Base-by-base conservation (phyloP, 2,329 filamentous ascomycete species). In the Raffaelea arxii region DNA sequence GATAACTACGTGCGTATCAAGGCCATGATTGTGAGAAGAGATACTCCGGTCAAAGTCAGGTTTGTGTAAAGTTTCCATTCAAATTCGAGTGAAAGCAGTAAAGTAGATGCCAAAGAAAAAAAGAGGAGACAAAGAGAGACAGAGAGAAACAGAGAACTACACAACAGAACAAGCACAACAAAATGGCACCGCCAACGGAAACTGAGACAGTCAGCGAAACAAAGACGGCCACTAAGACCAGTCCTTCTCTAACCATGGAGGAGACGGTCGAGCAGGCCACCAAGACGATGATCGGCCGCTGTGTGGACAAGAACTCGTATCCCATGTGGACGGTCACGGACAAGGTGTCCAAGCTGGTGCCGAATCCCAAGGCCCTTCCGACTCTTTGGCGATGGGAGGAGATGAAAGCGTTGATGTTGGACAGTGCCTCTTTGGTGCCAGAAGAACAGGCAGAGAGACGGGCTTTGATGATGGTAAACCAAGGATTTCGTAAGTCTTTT, bases 391-490 rank as follows among this genome's bases (percentile, higher is more conserved):
- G 51, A 12, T 61, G 57, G 50, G 44, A 55, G 3, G 47, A 52
- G 9, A 50, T 57, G 35, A 50, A 53, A 7, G 57, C 58, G n/a
- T 47, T 56, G 24, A 52, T 61, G 7, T 42, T 58, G n/a, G 30
- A 51, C 25, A 51, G 56, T 11, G 56, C 58, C 6, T 46, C 55
- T 24, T 21, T 59, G n/a, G 52, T 60, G 10, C 50, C 54, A 2
- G 53, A 56, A 21, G 54, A 57, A 25, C 51, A 58, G 43, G 58
- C 58, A 12, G 59, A 61, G 54, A 46, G 59, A 27, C 45, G 58
- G n/a, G 59, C 58, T 16, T 38, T 55, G n/a, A 60, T 61, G 58
- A 49, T 61, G 12, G 49, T 57, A 2, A 60, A 61, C 47, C 59
- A 58, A 7, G 51, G 52, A 23, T 51, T 50, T 41, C 43, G 27